Base-by-base conservation (phyloP, 306 rosid genomes). In the Cicer cuneatum region DNA sequence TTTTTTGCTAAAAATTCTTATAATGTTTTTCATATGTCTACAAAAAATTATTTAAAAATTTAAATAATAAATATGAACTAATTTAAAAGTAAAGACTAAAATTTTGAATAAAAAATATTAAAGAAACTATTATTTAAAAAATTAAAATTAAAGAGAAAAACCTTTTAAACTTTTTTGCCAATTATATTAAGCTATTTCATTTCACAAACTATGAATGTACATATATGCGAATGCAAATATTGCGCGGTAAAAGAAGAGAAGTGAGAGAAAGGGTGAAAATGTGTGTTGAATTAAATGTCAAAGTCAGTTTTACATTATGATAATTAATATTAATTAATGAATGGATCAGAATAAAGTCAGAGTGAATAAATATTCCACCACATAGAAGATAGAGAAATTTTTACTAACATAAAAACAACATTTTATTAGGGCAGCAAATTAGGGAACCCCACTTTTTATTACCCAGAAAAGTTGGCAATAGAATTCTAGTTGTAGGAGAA, bases 391-490 rank as follows among this genome's bases (percentile, higher is more conserved):
- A 33, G 21, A 70, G 5, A 14, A 68, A 60, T 68, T 74, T 33
- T 41, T 42, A 38, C 41, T 41, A 52, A 38, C 48, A 62, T 33
- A 1, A 62, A 75, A 64, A 70, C 12, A 71, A 38, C 53, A 71
- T 65, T 47, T 75, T 75, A 61, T 69, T 43, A 64, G 66, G 54
- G 73, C 29, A 51, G 38, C 8, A 53, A 63, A 65, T 56, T 57
- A 57, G 53, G 68, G 80, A 59, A 77, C 67, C 80, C 80, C 80
- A 72, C 80, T 11, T 24, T 60, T 66, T 16, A 39, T 78, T 60
- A 65, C 84, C 75, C 75, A 56, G 7, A 79, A 80, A 72, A 61
- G 76, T 79, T 35, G 86, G 78, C 78, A 78, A 65, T 48, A 60
- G 56, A 72, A 24, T 24, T 24, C 3, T 24, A 24, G 29, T 24